Evolutionary conservation across 768 basidiomycete genomes (phyloP).

Genomic region (Dendrothele bispora): DNA sequence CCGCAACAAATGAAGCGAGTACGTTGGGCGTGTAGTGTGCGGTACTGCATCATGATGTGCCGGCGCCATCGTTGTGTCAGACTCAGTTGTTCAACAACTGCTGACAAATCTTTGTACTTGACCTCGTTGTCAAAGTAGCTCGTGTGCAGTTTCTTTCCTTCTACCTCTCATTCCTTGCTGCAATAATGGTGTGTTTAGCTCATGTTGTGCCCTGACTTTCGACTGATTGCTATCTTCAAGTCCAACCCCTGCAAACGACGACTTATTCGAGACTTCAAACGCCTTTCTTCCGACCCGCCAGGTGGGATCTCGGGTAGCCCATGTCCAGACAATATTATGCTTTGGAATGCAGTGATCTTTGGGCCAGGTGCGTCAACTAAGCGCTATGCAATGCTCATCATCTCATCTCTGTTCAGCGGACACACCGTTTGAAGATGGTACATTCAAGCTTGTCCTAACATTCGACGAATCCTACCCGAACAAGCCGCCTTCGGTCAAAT

Average conservation of each 20-base stretch:
- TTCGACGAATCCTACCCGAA: conserved; percentile 99
- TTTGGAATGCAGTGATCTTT: conserved; percentile 99
- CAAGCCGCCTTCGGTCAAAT: conserved; percentile 96
- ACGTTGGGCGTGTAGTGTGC: too few relatives aligned
- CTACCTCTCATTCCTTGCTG: too few relatives aligned
- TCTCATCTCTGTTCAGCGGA: conserved; percentile 58
- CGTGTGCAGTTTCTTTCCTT: too few relatives aligned
- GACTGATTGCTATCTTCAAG: conserved; percentile 48
- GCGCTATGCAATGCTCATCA: neutral
- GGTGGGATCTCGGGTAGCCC: conserved; percentile 96
- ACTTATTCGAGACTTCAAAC: conserved; percentile 97
- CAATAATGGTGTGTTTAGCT: too few relatives aligned
- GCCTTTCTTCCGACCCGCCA: conserved; percentile 91
- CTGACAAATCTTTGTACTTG: too few relatives aligned
- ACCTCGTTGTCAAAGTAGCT: too few relatives aligned
- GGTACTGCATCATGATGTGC: too few relatives aligned
- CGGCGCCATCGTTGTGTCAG: too few relatives aligned
- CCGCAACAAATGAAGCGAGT: too few relatives aligned
- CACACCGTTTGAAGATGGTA: conserved; percentile 98
- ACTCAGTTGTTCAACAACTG: too few relatives aligned
- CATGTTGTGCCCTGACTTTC: too few relatives aligned
- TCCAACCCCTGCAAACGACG: conserved; percentile 93
- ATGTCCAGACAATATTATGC: conserved; percentile 98
- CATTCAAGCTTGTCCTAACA: conserved; percentile 92
- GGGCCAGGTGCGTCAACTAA: conserved; percentile 74